A percentile compares a stretch with the other conserved stretches of the same genome.
phyloP scores from a whole-genome alignment of 176 grass and related monocot genomes.

The Avena insularis region DNA sequence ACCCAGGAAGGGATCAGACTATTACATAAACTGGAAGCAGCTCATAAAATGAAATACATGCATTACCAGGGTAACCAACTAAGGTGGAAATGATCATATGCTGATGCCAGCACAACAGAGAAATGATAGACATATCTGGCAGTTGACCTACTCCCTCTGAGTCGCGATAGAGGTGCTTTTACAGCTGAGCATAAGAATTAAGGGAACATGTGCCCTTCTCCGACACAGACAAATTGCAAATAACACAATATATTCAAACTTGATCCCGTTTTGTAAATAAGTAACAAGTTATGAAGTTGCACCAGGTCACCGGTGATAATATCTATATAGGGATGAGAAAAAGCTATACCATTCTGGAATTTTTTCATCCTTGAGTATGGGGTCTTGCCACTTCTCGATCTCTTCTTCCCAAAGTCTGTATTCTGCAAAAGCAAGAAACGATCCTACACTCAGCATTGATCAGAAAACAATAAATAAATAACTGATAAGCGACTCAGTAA shows the following conservation, averaged over 20 bases:
- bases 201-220: background rate
- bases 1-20: background rate
- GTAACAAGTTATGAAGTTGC: conserved; percentile 4
- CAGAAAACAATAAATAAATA: conserved; percentile 18
- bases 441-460: conserved; percentile 21
- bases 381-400: conserved; percentile 99
- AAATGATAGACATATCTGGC: background rate
- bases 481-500: background rate
- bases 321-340: conserved; percentile 24
- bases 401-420: conserved; percentile 97
- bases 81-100: conserved; percentile 25
- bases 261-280: background rate
- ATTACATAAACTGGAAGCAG: background rate
- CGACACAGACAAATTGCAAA: background rate
- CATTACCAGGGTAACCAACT: background rate
- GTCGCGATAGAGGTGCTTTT: background rate
- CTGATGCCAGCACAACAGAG: background rate
- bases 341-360: conserved; percentile 86
- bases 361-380: conserved; percentile 77
- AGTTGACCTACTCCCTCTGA: background rate
- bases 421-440: conserved; percentile 54
- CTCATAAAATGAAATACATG: conserved; percentile 18
- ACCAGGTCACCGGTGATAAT: background rate
- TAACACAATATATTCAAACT: background rate
- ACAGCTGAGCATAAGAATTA: background rate